Evolutionary conservation across 2,329 filamentous ascomycete genomes (phyloP).

Genomic region (Diaporthe ilicicola): DNA sequence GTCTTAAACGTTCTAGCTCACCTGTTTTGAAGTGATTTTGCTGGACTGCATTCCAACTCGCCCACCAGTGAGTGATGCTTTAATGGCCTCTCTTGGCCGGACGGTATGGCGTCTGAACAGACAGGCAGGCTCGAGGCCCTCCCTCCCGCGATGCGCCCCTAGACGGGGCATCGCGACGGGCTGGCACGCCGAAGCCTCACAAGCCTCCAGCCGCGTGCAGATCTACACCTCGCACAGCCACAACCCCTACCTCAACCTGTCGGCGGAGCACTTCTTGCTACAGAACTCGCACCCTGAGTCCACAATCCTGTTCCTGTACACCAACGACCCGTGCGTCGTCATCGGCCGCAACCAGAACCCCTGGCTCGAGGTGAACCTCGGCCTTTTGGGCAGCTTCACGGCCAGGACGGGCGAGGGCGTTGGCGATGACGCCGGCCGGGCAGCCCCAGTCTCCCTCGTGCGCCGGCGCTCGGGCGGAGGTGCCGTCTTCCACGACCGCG

Average conservation of each 20-base stretch:
- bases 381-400: slow-evolving; percentile 55
- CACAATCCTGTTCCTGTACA: slow-evolving; percentile 85
- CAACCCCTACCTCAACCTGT: slow-evolving; percentile 89
- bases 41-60: not conserved
- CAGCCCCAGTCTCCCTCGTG: slow-evolving; percentile 66
- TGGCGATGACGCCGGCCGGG: slow-evolving; percentile 28
- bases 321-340: slow-evolving; percentile 86
- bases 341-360: slow-evolving; percentile 98
- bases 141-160: not conserved
- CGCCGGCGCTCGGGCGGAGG: slow-evolving; percentile 89
- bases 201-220: slow-evolving; percentile 62
- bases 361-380: slow-evolving; percentile 88
- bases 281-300: slow-evolving; percentile 76
- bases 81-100: slow-evolving; percentile 24
- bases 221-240: slow-evolving; percentile 75
- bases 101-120: slow-evolving; percentile 14
- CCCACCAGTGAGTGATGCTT: not conserved
- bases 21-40: not conserved
- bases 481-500: slow-evolving; percentile 90
- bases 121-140: not conserved
- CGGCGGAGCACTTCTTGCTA: slow-evolving; percentile 90
- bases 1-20: not conserved
- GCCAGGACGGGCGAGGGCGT: slow-evolving; percentile 30
- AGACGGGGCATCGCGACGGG: not conserved
- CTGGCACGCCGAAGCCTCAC: slow-evolving; percentile 39